phyloP scores from a whole-genome alignment of 163 green algal species.

The Prototheca wickerhamii region DNA sequence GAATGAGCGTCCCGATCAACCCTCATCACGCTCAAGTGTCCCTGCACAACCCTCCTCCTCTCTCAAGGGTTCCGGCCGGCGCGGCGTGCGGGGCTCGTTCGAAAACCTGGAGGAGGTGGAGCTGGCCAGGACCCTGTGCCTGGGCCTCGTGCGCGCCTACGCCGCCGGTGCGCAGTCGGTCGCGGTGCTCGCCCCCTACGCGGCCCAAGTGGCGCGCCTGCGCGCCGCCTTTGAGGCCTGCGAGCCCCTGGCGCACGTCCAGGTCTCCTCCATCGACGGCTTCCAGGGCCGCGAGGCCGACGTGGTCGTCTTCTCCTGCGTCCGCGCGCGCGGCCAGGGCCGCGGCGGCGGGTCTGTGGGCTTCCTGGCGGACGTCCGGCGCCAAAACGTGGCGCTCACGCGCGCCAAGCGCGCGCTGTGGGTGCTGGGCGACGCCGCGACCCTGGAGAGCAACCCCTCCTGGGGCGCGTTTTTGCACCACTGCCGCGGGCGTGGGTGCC shows the following conservation, averaged over 20 bases:
- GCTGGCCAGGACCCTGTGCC: constrained; percentile 30
- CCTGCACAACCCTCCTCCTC: neutral
- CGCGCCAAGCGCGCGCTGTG: constrained; percentile 63
- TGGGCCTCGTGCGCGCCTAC: constrained; percentile 24
- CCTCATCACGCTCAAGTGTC: neutral
- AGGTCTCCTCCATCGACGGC: constrained; percentile 68
- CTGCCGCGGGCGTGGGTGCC: constrained; percentile 7
- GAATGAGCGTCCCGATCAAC: neutral
- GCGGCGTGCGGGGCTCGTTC: constrained; percentile 13
- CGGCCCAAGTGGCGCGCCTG: constrained; percentile 44
- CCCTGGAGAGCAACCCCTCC: constrained; percentile 27
- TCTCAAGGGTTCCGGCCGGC: neutral
- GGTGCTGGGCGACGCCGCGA: constrained; percentile 67
- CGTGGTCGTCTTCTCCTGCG: constrained; percentile 76
- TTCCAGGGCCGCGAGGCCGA: constrained; percentile 92
- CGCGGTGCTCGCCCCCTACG: constrained; percentile 81
- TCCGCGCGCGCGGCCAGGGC: constrained; percentile 21
- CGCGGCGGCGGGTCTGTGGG: constrained; percentile 43
- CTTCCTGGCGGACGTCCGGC: constrained; percentile 69
- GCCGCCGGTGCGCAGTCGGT: constrained; percentile 31
- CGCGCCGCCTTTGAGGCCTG: constrained; percentile 30
- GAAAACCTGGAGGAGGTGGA: constrained; percentile 26
- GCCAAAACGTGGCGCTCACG: constrained; percentile 85
- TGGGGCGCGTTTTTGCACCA: constrained; percentile 51
- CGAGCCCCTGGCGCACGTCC: constrained; percentile 6